Evolutionary conservation across 352 stramenopile genomes (phyloP), one percentile per base, ranked within the genome.

Genomic region (Phytopythium boreale): DNA sequence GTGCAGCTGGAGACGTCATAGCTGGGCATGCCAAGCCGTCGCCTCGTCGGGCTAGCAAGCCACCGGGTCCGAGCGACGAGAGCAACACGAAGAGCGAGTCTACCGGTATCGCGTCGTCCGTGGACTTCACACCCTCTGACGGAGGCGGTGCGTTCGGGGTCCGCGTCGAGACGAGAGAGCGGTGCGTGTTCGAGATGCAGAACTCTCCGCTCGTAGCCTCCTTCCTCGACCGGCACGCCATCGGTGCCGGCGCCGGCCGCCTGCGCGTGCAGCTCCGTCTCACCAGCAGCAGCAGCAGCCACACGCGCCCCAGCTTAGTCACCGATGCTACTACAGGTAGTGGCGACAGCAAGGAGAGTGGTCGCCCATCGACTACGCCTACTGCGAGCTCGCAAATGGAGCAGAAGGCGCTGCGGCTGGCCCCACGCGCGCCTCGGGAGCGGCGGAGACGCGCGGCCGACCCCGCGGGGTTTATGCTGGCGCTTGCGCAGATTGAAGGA

Each of bases 151-250:
- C 62, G 27, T 47, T 58, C 0, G 64, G 53, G 22, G 14, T 47
- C 24, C 71, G 69, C 24, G 50, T 87, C 20, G 69, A 90, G 58
- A 86, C 71, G 0, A 72, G 73, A 9, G 79, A 90, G 60, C 79
- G 83, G 1, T 76, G 57, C 27, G 76, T 75, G 10, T 89, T 88
- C 50, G 68, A 80, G 68, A 81, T 92, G 76, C 80, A 71, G 52
- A 87, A 92, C 61, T 92, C 80, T 19, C 83, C 83, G 5, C 56
- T 92, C 6, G 80, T 92, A 19, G 66, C 73, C 2, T 73, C 72
- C 10, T 90, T 90, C 49, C 61, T 90, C 29, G 72, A 76, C 56
- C 67, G 70, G 1, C 80, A 89, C 51, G 60, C 87, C 11, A 69
- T 92, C 14, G 70, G 86, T 31, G 65, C 75, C 11, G 88, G 85